Evolutionary conservation across 768 basidiomycete genomes (phyloP), one percentile per base, ranked within the genome.

Genomic region (Podaxis pistillaris): DNA sequence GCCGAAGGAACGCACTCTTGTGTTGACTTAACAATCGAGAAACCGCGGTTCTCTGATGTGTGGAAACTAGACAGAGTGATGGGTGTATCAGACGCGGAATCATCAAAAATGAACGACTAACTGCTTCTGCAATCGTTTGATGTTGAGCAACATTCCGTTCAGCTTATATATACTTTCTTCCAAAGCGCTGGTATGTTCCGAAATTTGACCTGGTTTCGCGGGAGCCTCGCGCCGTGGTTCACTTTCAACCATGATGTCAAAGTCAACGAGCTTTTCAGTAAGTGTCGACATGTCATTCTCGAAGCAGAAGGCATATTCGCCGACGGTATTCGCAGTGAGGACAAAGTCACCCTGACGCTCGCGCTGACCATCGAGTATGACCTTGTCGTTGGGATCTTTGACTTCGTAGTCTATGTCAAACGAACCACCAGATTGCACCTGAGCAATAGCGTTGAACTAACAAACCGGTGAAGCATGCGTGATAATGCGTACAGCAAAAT

Each of bases 261-360:
- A 91, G 76, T 94, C 93, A 69, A 99, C 84, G 52, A 98, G 84
- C 75, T 98, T 98, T 77, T 94, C 93, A 12, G 93, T 91, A 67
- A 97, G 82, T 3, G 93, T 93, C 26, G 90, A 92, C 83, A 96
- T 96, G 79, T 98, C 96, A 74, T 99, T 99, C 72, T 94, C 92
- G 73, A 98, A 97, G 79, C 96, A 98, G 80, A 99, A 98, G 4
- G 96, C 74, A 72, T 94, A 94, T 83, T 94, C 93, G 68, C 93
- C 93, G 73, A 89, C 83, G 19, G 84, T 84, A 76, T 97, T 96
- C 19, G 94, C 97, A 3, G 97, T 98, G 65, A 98, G 84, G 59
- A 99, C 93, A 70, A 90, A 98, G 85, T 99, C 97, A 37, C 97
- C 97, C 67, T 97, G 94, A 36, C 93, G 88, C 70, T 98, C 96